Base-by-base conservation (phyloP, 331 rosid genomes). In the Quercus phellos region DNA sequence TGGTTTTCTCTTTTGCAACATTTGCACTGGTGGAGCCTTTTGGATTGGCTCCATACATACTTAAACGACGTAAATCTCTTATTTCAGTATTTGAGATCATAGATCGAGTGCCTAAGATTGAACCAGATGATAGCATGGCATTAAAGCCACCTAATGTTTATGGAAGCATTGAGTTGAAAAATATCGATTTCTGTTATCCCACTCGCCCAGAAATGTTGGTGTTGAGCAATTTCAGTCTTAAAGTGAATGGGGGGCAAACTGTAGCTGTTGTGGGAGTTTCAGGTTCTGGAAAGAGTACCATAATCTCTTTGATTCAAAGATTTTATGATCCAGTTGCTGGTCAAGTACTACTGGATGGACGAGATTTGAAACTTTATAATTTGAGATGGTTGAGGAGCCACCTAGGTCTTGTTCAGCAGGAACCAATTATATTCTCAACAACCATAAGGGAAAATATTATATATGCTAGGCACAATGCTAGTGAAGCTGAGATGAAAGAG, bases 11-110 rank as follows among this genome's bases (percentile, higher is more conserved):
- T 60, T 95, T 95, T 61, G 98, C 99, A 63, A 90, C 99, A 26
- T 95, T 95, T 87, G 99, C 99, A 5, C 92, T 95, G 70, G 99
- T 95, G 86, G 99, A 95, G 85, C 99, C 99, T 71, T 95, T 95
- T 81, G 99, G 99, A 19, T 79, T 95, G 90, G 99, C 99, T 84
- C 99, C 99, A 16, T 95, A 95, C 88, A 95, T 95, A 73, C 96
- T 95, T 60, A 95, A 95, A 82, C 90, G 99, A 21, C 94, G 99
- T 22, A 93, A 95, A 72, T 95, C 99, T 70, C 97, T 95, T 79
- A 78, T 90, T 73, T 95, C 99, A 29, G 99, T 95, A 73, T 95
- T 95, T 85, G 99, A 95, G 85, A 95, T 95, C 84, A 93, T 95
- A 66, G 99, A 95, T 21, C 93, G 99, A 0, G 88, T 89, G 80